Evolutionary conservation across 345 rosid species (phyloP).

Genomic region (Dipteronia dyeriana): DNA sequence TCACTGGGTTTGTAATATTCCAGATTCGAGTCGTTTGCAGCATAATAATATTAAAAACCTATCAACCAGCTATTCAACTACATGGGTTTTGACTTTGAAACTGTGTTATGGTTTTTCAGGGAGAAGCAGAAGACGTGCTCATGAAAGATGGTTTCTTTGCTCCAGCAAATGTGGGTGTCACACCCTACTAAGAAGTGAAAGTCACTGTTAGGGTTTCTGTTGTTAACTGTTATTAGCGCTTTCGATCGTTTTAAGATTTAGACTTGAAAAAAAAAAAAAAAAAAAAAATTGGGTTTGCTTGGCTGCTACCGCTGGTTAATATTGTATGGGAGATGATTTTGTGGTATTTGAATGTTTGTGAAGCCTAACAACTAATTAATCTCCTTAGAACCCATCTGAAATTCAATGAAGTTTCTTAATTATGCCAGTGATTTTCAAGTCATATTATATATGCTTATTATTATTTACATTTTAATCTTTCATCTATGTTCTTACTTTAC

Average conservation of each 20-base stretch:
- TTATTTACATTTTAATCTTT: not conserved
- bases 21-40: too few species aligned
- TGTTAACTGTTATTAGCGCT: not conserved
- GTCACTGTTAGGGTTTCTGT: conserved; percentile 12
- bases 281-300: conserved; percentile 13
- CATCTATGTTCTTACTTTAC: not conserved
- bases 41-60: too few species aligned
- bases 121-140: conserved; percentile 64
- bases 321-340: conserved; percentile 19
- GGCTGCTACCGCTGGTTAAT: not conserved
- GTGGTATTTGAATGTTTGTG: conserved; percentile 14
- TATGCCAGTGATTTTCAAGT: not conserved
- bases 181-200: conserved; percentile 48
- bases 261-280: too few species aligned
- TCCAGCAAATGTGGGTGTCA: conserved; percentile 71
- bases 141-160: conserved; percentile 80
- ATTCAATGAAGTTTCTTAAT: conserved; percentile 21
- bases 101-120: conserved; percentile 37
- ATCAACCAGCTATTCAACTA: too few species aligned
- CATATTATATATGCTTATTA: too few species aligned
- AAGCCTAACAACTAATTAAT: conserved; percentile 4
- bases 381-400: conserved; percentile 9
- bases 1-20: too few species aligned
- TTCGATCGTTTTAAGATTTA: not conserved
- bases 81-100: not conserved